A percentile compares a stretch with the other conserved stretches of the same genome.
Evolutionary conservation across 768 basidiomycete species (phyloP).

Genomic region (Psilocybe sp.): DNA sequence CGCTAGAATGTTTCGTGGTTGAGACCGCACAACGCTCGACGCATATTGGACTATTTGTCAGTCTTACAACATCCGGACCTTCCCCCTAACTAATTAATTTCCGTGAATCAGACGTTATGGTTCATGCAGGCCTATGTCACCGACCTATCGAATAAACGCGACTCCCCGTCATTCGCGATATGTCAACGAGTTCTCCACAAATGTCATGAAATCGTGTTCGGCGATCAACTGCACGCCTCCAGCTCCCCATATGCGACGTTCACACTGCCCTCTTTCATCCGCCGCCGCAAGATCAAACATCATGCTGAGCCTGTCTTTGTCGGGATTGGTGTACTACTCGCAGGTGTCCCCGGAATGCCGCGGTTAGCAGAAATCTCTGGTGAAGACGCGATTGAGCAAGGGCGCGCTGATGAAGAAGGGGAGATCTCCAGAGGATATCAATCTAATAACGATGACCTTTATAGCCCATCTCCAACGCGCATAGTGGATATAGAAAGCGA

Average conservation of each 20-base stretch:
- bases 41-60: slow-evolving; percentile 91
- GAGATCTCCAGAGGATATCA: slow-evolving; percentile 48
- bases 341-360: slow-evolving; percentile 77
- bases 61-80: slow-evolving; percentile 30
- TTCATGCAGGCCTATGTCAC: slow-evolving; percentile 95
- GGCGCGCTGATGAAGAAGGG: slow-evolving; percentile 66
- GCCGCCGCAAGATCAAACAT: slow-evolving; percentile 67
- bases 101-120: slow-evolving; percentile 69
- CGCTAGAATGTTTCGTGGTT: slow-evolving; percentile 91
- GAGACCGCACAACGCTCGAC: slow-evolving; percentile 88
- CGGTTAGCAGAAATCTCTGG: slow-evolving; percentile 71
- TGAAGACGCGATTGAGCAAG: slow-evolving; percentile 86
- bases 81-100: slow-evolving; percentile 1
- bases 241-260: slow-evolving; percentile 67
- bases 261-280: slow-evolving; percentile 44
- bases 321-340: slow-evolving; percentile 80
- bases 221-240: slow-evolving; percentile 69
- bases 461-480: slow-evolving; percentile 14
- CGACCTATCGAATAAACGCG: slow-evolving; percentile 66
- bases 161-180: slow-evolving; percentile 79
- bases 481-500: slow-evolving; percentile 40
- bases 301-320: slow-evolving; percentile 74
- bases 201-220: slow-evolving; percentile 97
- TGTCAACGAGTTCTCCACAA: slow-evolving; percentile 89
- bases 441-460: slow-evolving; percentile 39